A percentile compares a stretch with the other conserved stretches of the same genome.
These are phyloP conservation scores for Talaromyces sp. DNA, from an alignment of 2,329 filamentous ascomycete species.

Conservation along the genomic window DNA sequence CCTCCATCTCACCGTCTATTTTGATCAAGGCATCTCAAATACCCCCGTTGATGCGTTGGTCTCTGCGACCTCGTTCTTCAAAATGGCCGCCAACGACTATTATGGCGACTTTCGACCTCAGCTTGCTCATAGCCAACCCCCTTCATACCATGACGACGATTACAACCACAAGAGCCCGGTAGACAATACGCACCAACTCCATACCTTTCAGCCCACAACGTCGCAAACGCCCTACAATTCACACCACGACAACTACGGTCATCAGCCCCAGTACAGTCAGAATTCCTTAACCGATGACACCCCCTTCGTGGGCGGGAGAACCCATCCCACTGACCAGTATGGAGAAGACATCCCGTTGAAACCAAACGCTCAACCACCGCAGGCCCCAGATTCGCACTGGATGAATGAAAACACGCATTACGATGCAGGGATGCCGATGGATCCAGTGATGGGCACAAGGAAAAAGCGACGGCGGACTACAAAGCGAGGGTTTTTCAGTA, in stretches of 20 bases:
- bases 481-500: constrained; percentile 46
- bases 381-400: constrained; percentile 31
- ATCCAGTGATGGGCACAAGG: constrained; percentile 18
- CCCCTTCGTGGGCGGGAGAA: constrained; percentile 28
- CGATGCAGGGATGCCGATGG: constrained; percentile 34
- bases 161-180: constrained; percentile 24
- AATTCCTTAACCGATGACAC: constrained; percentile 32
- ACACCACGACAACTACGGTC: constrained; percentile 38
- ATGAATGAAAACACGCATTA: constrained; percentile 42
- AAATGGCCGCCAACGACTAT: constrained; percentile 63
- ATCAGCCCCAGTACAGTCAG: constrained; percentile 32
- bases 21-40: neutral
- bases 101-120: constrained; percentile 45
- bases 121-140: constrained; percentile 28
- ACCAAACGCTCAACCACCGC: constrained; percentile 28
- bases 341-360: constrained; percentile 41
- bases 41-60: neutral
- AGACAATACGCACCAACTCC: constrained; percentile 9
- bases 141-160: constrained; percentile 25
- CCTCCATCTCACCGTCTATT: neutral
- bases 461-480: constrained; percentile 14
- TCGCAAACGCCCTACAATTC: constrained; percentile 39
- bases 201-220: constrained; percentile 9
- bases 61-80: constrained; percentile 21
- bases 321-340: constrained; percentile 33